phyloP scores from a whole-genome alignment of 345 rosid species.

The Hirschfeldia incana region DNA sequence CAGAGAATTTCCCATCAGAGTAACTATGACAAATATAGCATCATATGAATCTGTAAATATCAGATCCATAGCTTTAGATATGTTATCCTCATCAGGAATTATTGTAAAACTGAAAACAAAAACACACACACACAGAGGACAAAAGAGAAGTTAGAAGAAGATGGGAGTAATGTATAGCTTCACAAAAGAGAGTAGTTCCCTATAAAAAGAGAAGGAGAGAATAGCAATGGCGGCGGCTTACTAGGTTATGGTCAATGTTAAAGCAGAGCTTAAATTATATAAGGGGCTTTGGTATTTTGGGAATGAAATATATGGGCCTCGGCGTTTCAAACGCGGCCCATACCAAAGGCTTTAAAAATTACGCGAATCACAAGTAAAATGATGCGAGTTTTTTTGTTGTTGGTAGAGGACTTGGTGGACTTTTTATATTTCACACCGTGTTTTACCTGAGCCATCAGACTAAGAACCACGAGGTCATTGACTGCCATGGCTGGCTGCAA shows the following conservation, averaged over 20 bases:
- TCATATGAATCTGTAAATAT: constrained; percentile 16
- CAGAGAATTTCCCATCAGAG: constrained; percentile 33
- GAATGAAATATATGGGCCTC: not conserved
- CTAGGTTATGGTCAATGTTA: constrained; percentile 13
- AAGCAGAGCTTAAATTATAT: not conserved
- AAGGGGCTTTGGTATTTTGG: not conserved
- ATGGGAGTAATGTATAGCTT: no score
- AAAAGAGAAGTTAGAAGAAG: not conserved
- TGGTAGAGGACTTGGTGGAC: not conserved
- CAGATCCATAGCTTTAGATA: constrained; percentile 35
- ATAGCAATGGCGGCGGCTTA: constrained; percentile 7
- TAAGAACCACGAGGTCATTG: no score
- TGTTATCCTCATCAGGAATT: constrained; percentile 31
- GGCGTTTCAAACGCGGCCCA: not conserved
- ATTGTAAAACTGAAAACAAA: not conserved
- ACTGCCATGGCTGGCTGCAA: no score
- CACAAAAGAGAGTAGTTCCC: not conserved
- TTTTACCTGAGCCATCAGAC: no score
- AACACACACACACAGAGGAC: no score
- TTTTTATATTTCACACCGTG: no score
- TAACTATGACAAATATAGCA: constrained; percentile 43
- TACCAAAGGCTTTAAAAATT: not conserved
- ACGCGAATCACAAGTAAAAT: not conserved
- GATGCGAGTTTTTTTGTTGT: not conserved
- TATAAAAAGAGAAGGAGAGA: constrained; percentile 20